Percentiles rank a stretch among this genome's conserved stretches.
Conservation (phyloP, 768 basidiomycete species). For the Pulveroboletus sp. region DNA sequence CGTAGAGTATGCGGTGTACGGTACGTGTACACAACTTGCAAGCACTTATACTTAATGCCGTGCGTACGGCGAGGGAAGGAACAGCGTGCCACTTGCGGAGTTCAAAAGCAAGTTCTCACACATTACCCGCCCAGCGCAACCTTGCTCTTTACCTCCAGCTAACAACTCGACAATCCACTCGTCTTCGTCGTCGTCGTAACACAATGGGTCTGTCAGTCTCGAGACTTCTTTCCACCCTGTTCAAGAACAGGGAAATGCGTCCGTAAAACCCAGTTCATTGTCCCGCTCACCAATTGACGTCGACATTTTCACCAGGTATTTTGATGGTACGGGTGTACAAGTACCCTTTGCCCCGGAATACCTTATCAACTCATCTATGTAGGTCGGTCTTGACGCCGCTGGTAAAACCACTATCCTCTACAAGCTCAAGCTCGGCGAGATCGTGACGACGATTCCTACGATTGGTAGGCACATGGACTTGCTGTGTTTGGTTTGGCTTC, state of each 20-base stretch:
- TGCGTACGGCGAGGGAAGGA: background rate
- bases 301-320: slow-evolving; percentile 66
- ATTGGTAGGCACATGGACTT: slow-evolving; percentile 70
- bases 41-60: background rate
- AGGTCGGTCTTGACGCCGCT: slow-evolving; percentile 99
- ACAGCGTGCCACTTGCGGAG: slow-evolving; percentile 29
- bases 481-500: background rate
- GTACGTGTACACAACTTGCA: slow-evolving; percentile 13
- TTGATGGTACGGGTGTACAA: slow-evolving; percentile 67
- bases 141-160: slow-evolving; percentile 31
- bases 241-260: slow-evolving; percentile 99
- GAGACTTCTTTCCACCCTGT: slow-evolving; percentile 74
- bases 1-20: slow-evolving; percentile 16
- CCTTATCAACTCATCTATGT: slow-evolving; percentile 5
- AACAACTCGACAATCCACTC: slow-evolving; percentile 26
- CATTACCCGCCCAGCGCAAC: slow-evolving; percentile 30
- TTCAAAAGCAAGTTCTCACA: slow-evolving; percentile 33
- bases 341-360: slow-evolving; percentile 20
- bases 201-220: slow-evolving; percentile 81
- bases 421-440: slow-evolving; percentile 99
- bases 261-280: slow-evolving; percentile 35
- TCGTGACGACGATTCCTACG: slow-evolving; percentile 99
- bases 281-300: slow-evolving; percentile 24
- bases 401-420: slow-evolving; percentile 99
- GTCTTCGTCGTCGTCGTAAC: slow-evolving; percentile 31